A percentile compares a stretch with the other conserved stretches of the same genome.
phyloP scores from a whole-genome alignment of 177 flowering plant species.

The Tripterygium wilfordii region DNA sequence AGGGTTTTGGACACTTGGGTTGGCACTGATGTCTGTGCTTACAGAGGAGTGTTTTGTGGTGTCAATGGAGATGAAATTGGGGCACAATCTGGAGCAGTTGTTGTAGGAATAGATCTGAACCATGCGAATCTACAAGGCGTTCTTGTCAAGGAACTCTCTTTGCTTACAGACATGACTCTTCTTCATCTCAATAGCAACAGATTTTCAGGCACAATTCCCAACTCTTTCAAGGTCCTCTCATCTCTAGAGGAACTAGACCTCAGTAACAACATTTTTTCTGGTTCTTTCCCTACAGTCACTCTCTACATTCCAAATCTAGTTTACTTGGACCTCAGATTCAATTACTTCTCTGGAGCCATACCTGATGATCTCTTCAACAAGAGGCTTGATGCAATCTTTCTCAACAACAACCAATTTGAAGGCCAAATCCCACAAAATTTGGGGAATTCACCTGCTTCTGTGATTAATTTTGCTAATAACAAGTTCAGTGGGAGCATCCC shows the following conservation, averaged over 20 bases:
- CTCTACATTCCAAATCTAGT: constrained; percentile 61
- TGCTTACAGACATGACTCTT: constrained; percentile 53
- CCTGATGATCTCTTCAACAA: constrained; percentile 67
- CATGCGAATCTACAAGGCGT: constrained; percentile 62
- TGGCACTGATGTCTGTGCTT: constrained; percentile 79
- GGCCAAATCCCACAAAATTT: constrained; percentile 67
- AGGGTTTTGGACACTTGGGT: constrained; percentile 57
- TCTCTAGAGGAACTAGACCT: constrained; percentile 75
- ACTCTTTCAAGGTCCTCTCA: constrained; percentile 37
- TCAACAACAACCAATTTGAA: constrained; percentile 71
- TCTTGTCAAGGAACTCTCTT: constrained; percentile 65
- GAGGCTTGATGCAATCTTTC: constrained; percentile 72
- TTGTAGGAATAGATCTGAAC: constrained; percentile 86
- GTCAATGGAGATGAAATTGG: constrained; percentile 17
- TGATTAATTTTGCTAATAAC: constrained; percentile 84
- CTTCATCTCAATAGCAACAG: constrained; percentile 87
- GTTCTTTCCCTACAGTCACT: constrained; percentile 54
- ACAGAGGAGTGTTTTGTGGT: constrained; percentile 73
- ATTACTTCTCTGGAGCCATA: constrained; percentile 61
- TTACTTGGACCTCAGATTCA: constrained; percentile 81
- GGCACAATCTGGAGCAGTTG: constrained; percentile 17
- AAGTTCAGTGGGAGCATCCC: constrained; percentile 69
- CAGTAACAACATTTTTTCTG: constrained; percentile 81
- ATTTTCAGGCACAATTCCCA: constrained; percentile 68
- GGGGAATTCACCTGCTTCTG: constrained; percentile 86